These are phyloP conservation scores for Colletotrichum sp. DNA, from an alignment of 2,329 filamentous ascomycete genomes.

Conservation along the genomic window DNA sequence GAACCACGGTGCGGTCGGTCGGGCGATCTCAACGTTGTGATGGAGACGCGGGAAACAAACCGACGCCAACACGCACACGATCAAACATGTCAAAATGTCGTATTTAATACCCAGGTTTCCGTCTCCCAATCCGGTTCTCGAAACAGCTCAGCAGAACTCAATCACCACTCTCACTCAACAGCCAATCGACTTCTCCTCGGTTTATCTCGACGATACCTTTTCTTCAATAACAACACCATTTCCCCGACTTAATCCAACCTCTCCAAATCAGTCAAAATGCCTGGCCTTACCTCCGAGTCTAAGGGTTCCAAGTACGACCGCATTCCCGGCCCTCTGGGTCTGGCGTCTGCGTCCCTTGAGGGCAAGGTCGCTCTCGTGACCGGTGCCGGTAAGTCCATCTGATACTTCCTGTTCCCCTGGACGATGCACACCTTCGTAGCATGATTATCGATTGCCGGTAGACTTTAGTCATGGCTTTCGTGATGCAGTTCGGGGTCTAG, in stretches of 20 bases:
- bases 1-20: not conserved
- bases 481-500: not conserved
- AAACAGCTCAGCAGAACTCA: constrained; percentile 8
- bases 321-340: constrained; percentile 42
- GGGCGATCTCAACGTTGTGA: not conserved
- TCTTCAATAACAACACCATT: not conserved
- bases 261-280: constrained; percentile 31
- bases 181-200: constrained; percentile 1
- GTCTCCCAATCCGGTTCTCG: not conserved
- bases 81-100: not conserved
- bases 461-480: not conserved
- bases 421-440: not conserved
- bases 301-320: constrained; percentile 37
- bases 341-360: constrained; percentile 66
- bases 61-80: not conserved
- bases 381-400: constrained; percentile 51
- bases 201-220: not conserved
- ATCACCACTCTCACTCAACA: not conserved
- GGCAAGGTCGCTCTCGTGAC: constrained; percentile 88
- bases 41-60: not conserved
- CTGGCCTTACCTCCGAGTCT: constrained; percentile 29
- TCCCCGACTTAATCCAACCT: not conserved
- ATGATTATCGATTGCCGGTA: not conserved
- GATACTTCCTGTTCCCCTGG: not conserved
- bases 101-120: constrained; percentile 13